A percentile compares a stretch with the other conserved stretches of the same genome.
Conservation (phyloP, 2,329 filamentous ascomycete species). For the Trichoderma sp. region DNA sequence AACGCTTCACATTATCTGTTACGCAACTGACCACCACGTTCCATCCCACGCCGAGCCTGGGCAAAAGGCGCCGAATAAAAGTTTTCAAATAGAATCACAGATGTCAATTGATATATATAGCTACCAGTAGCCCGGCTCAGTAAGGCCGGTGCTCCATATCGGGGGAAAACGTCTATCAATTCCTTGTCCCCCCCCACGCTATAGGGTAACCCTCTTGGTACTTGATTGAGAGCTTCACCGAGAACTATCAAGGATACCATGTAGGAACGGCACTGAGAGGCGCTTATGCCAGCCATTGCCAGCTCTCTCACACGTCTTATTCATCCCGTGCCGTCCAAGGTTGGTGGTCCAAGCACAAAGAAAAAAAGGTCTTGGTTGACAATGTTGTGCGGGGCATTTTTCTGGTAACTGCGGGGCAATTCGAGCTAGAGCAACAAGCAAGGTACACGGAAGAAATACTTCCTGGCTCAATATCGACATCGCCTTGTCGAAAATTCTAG, state of each 20-base stretch:
- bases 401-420: background rate
- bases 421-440: background rate
- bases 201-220: background rate
- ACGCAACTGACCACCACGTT: background rate
- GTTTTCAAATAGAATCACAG: background rate
- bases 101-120: background rate
- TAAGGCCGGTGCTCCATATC: background rate
- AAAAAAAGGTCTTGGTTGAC: background rate
- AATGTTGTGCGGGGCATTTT: background rate
- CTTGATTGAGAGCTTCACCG: background rate
- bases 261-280: background rate
- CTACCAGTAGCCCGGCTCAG: background rate
- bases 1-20: background rate
- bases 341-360: background rate
- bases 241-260: background rate
- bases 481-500: conserved; percentile 3
- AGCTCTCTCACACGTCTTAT: background rate
- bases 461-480: background rate
- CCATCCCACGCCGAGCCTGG: background rate
- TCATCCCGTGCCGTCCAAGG: background rate
- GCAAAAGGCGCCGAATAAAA: background rate
- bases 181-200: background rate
- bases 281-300: background rate
- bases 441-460: conserved; percentile 3
- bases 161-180: background rate